phyloP scores from a whole-genome alignment of 2,329 filamentous ascomycete species.

The Colletotrichum graminicola region DNA sequence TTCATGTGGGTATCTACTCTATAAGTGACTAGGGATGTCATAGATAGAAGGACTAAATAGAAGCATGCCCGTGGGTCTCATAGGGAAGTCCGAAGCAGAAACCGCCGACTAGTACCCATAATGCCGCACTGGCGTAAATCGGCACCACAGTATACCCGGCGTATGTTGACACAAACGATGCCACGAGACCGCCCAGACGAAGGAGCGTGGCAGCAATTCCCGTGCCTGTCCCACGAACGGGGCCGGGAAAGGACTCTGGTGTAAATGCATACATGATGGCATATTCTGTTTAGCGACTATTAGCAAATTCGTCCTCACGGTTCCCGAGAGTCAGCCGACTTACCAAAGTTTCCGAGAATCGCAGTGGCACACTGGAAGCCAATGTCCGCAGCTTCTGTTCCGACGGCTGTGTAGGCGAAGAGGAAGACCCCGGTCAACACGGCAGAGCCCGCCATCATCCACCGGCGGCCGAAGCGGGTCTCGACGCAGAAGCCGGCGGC shows the following conservation, averaged over 20 bases:
- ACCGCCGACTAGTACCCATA: constrained; percentile 58
- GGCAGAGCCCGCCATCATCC: constrained; percentile 59
- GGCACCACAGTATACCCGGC: constrained; percentile 57
- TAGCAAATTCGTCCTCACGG: constrained; percentile 22
- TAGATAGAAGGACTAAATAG: constrained; percentile 44
- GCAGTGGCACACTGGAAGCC: constrained; percentile 58
- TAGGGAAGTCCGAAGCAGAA: constrained; percentile 58
- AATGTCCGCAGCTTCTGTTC: constrained; percentile 53
- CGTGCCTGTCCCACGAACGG: constrained; percentile 66
- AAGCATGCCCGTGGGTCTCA: constrained; percentile 56
- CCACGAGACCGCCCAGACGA: constrained; percentile 54
- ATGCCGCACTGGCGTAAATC: constrained; percentile 58
- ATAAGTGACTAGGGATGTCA: background rate
- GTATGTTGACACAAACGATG: constrained; percentile 58
- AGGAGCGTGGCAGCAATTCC: constrained; percentile 58
- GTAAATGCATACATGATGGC: constrained; percentile 61
- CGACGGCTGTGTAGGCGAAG: constrained; percentile 58
- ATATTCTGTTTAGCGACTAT: constrained; percentile 32
- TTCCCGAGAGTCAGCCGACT: constrained; percentile 36
- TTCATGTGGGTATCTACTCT: background rate
- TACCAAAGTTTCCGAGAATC: constrained; percentile 58
- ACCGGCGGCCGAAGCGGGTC: constrained; percentile 55
- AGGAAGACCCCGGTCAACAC: constrained; percentile 60
- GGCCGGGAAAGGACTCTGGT: constrained; percentile 69
- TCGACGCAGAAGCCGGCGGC: constrained; percentile 56